Percentiles rank a stretch among this genome's conserved stretches.
Conservation (phyloP, 1,284 basidiomycete genomes). For the Leccinum subfulvum region DNA sequence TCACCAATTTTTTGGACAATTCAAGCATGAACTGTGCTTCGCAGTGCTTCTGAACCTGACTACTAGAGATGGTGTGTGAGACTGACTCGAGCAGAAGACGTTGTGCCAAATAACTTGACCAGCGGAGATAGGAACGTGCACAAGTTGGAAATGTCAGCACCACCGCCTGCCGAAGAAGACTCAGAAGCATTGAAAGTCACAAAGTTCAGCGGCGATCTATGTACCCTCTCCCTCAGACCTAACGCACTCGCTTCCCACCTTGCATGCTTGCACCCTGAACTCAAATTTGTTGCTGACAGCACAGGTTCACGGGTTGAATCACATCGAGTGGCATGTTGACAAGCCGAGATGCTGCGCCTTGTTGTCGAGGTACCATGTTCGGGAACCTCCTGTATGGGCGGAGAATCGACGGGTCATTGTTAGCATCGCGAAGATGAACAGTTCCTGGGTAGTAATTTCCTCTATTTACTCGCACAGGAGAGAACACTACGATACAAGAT, state of each 20-base stretch:
- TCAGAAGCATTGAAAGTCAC: background rate
- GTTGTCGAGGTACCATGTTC: background rate
- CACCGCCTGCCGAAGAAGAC: background rate
- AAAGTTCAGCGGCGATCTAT: constrained; percentile 20
- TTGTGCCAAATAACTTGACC: background rate
- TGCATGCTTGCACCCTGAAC: constrained; percentile 3
- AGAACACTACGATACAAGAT: constrained; percentile 12
- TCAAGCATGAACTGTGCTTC: constrained; percentile 15
- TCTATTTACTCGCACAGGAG: constrained; percentile 13
- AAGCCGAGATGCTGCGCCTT: background rate
- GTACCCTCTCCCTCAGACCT: background rate
- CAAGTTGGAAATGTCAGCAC: constrained; percentile 13
- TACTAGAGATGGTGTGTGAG: background rate
- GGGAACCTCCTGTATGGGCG: constrained; percentile 17
- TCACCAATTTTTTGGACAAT: constrained; percentile 19
- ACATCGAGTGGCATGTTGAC: background rate
- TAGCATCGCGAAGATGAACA: constrained; percentile 11
- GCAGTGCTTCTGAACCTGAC: constrained; percentile 22
- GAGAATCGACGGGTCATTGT: constrained; percentile 18
- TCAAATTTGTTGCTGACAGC: constrained; percentile 4
- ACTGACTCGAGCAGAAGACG: background rate
- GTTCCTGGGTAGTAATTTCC: constrained; percentile 21
- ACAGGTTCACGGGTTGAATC: background rate
- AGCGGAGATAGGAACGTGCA: background rate
- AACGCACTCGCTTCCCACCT: background rate